Evolutionary conservation across 495 filamentous ascomycete species (phyloP).

Genomic region (Filosporella fistucella): DNA sequence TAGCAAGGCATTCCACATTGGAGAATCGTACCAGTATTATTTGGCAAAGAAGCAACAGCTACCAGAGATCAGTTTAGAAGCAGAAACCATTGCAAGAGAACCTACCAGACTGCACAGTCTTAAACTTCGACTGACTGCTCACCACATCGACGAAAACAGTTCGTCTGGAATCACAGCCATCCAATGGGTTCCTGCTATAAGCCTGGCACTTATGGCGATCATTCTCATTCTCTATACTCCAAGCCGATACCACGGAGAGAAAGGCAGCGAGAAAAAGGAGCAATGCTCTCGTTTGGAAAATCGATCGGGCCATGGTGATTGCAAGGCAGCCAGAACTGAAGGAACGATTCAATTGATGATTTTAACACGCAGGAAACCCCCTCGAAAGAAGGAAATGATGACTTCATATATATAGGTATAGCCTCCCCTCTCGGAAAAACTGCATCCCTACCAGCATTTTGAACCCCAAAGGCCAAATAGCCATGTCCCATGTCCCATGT

Average conservation of each 20-base stretch:
- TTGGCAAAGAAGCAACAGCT: slow-evolving; percentile 49
- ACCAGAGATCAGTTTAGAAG: too few relatives aligned
- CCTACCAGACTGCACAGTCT: slow-evolving; percentile 23
- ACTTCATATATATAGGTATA: not conserved
- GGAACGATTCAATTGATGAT: not conserved
- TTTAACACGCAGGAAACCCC: too few relatives aligned
- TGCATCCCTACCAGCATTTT: too few relatives aligned
- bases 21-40: slow-evolving; percentile 31
- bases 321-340: not conserved
- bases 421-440: not conserved
- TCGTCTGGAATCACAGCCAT: slow-evolving; percentile 14
- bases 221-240: slow-evolving; percentile 16
- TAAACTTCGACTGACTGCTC: slow-evolving; percentile 10
- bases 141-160: slow-evolving; percentile 17
- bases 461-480: too few relatives aligned
- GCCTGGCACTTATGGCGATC: slow-evolving; percentile 17
- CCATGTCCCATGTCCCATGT: too few relatives aligned
- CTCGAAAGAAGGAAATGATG: not conserved
- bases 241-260: slow-evolving; percentile 10
- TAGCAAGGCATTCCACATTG: not conserved
- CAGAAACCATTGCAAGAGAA: too few relatives aligned
- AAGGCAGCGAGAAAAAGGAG: not conserved
- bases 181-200: slow-evolving; percentile 14
- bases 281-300: not conserved
- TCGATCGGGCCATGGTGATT: not conserved